Evolutionary conservation across 2,329 filamentous ascomycete species (phyloP).

Genomic region (Paecilomyces sp.): DNA sequence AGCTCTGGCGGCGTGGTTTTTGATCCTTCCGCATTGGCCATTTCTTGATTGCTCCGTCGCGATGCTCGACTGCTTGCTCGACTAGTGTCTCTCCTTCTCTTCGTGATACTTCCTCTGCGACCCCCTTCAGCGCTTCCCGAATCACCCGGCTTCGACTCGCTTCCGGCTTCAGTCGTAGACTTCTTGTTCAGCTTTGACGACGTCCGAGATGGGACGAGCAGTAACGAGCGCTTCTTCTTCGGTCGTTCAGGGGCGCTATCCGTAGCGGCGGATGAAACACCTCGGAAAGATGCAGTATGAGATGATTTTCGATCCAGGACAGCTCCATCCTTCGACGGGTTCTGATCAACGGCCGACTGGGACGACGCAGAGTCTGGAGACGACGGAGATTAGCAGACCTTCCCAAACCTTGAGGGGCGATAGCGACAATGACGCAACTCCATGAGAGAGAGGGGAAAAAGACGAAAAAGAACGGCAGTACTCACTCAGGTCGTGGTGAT

Average conservation of each 20-base stretch:
- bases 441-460: neutral
- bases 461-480: constrained; percentile 1
- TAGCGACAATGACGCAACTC: neutral
- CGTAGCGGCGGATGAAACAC: constrained; percentile 6
- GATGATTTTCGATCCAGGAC: constrained; percentile 4
- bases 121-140: constrained; percentile 55
- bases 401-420: neutral
- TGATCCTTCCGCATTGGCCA: constrained; percentile 22
- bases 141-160: constrained; percentile 25
- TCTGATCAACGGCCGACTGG: constrained; percentile 5
- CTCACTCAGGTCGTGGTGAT: constrained; percentile 22
- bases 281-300: constrained; percentile 1
- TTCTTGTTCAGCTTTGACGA: constrained; percentile 31
- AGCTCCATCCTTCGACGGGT: constrained; percentile 5
- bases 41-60: constrained; percentile 28
- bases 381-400: neutral
- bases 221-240: constrained; percentile 30
- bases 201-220: constrained; percentile 30
- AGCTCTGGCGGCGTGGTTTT: constrained; percentile 24
- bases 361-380: constrained; percentile 7
- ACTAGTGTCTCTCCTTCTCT: constrained; percentile 59
- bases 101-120: constrained; percentile 61
- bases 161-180: constrained; percentile 23
- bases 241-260: constrained; percentile 11
- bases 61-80: constrained; percentile 51